Conservation (phyloP, 768 basidiomycete species). For the Nevesoporus exiguus region DNA sequence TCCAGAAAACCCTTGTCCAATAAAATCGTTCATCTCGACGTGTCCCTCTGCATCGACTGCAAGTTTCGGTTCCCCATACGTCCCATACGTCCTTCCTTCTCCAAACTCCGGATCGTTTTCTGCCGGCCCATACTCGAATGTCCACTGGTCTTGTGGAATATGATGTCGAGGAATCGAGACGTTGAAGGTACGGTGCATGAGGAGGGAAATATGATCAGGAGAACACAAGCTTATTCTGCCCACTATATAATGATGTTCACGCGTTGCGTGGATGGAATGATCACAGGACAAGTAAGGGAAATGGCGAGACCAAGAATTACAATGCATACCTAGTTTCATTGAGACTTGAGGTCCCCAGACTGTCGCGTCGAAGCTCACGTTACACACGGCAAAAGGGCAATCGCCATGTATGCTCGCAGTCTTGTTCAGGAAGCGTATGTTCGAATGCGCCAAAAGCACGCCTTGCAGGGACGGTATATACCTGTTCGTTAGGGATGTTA, state of each 20-base stretch:
- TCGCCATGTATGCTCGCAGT: conserved; percentile 72
- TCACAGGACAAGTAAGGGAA: neutral
- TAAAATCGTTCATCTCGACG: conserved; percentile 11
- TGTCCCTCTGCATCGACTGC: neutral
- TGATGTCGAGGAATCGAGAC: conserved; percentile 92
- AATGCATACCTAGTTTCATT: conserved; percentile 66
- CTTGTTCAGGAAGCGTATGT: conserved; percentile 60
- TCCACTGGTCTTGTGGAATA: conserved; percentile 76
- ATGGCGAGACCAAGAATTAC: neutral
- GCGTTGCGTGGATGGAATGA: neutral
- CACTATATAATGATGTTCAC: conserved; percentile 40
- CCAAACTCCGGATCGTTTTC: conserved; percentile 79
- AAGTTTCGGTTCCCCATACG: conserved; percentile 13
- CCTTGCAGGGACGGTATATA: conserved; percentile 86
- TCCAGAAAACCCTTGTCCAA: neutral
- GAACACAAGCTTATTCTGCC: conserved; percentile 89
- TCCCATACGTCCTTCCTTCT: conserved; percentile 28
- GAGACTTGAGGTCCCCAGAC: conserved; percentile 87
- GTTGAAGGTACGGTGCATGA: conserved; percentile 91
- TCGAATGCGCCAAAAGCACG: conserved; percentile 84
- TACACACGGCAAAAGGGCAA: conserved; percentile 79
- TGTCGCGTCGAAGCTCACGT: conserved; percentile 75
- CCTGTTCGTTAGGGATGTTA: conserved; percentile 39
- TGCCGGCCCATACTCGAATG: conserved; percentile 81
- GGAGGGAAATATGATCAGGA: conserved; percentile 87